These are phyloP conservation scores for Primulina huaijiensis DNA, from an alignment of 257 asterid species.

Conservation along the genomic window DNA sequence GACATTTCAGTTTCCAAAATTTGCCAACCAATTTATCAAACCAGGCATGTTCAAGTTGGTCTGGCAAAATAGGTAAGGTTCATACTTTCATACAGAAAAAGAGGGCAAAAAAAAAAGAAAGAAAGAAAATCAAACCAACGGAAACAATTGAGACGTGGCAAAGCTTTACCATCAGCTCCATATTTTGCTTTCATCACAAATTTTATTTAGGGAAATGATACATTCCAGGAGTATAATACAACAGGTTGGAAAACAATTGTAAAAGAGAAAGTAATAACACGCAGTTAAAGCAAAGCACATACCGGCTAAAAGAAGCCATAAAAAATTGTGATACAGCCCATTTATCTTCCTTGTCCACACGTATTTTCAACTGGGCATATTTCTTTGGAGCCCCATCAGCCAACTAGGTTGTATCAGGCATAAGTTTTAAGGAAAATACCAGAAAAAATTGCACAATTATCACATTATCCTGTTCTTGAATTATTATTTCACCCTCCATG, in stretches of 20 bases:
- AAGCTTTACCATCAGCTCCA: background rate
- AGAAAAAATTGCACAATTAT: background rate
- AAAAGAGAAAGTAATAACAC: background rate
- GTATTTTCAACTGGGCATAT: background rate
- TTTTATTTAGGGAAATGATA: background rate
- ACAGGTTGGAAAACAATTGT: background rate
- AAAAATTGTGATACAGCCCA: background rate
- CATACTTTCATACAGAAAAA: background rate
- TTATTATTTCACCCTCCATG: background rate
- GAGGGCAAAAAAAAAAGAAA: too few species aligned
- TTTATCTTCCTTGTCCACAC: background rate
- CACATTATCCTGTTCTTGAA: background rate
- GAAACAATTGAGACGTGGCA: background rate
- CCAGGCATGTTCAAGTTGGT: background rate
- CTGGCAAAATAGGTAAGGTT: background rate
- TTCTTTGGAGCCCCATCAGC: background rate
- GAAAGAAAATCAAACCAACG: background rate
- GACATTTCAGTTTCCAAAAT: background rate
- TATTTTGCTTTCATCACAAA: background rate
- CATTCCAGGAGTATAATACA: background rate
- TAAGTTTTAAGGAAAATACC: too few species aligned
- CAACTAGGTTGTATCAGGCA: background rate
- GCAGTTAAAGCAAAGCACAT: background rate
- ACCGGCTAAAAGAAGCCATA: background rate
- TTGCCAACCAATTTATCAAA: background rate